Base-by-base conservation (phyloP, 2,329 filamentous ascomycete species). In the Elsinoe necatrix region DNA sequence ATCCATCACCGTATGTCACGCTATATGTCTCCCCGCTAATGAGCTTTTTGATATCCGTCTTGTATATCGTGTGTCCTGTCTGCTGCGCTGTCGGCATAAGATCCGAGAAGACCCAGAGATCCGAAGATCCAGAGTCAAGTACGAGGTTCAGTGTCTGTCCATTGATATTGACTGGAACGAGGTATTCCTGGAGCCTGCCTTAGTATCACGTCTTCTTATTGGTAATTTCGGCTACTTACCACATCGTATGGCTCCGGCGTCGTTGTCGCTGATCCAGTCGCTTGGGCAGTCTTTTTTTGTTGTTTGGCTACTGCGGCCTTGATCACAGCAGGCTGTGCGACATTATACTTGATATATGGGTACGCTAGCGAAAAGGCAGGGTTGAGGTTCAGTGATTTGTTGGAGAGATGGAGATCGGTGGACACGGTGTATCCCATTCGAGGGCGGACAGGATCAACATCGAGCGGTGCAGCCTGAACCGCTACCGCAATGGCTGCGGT, bases 51-150 rank as follows among this genome's bases (percentile, higher is more conserved):
- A 73, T 76, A 31, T 67, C 62, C 2, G 80, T 80, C 41, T 75
- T 72, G 69, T 88, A 88, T 62, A 81, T 67, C 29, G 70, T 65
- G 63, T 86, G 84, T 47, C 57, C 37, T 29, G 54, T 41, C 29
- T 78, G 75, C 54, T 81, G 70, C 14, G 71, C 69, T 3, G 71
- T 63, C 3, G 79, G 67, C 14, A 83, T 79, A 21, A 83, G 74
- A 16, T 75, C 75, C 0, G 83, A 86, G 69, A 85, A 86, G 35
- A 82, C 85, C 80, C 79, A 93, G 48, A 87, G 78, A 70, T 86
- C 84, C 43, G 82, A 76, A 61, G 75, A 85, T 61, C 76, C 84
- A n/a, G 86, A 90, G 62, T 90, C 87, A 59, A 90, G 78, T 66
- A 88, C 84, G 59, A 90, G 68, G 59, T 82, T 78, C 60, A 88